Base-by-base conservation (phyloP, 129 eudicot species). In the Centrapalus pauciflorus region DNA sequence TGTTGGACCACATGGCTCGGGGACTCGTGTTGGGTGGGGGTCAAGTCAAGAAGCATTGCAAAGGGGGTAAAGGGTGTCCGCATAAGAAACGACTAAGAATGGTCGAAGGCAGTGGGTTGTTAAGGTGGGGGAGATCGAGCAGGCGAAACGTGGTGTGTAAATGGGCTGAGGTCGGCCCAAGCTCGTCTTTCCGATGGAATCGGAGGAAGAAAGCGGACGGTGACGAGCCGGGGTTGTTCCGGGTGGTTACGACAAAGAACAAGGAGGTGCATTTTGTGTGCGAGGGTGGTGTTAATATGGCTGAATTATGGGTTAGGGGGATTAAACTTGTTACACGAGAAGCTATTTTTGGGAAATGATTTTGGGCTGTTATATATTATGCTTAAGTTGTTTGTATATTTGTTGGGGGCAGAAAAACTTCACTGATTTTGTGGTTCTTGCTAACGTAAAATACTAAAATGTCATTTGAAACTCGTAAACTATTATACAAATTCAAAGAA, bases 241-340 rank as follows among this genome's bases (percentile, higher is more conserved):
- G 87, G 48, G 90, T 87, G 68, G 69, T 81, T 38, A 90, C 97
- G 7, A 81, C 81, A 0, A 82, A 60, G 84, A 85, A 90, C 55
- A 84, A 78, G 75, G 97, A 90, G 75, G 70, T 90, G 48, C 95
- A 90, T 81, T 90, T 90, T 79, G 80, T 84, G 30, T 90, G 95
- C 14, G 88, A 76, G 17, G 97, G 93, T 66, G 96, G 90, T 37
- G 45, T 28, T 35, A 90, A 82, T n/a, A 77, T 68, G 78, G 97
- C 97, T 2, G 73, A 84, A 82, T 49, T 90, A 60, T 90, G 97
- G 97, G 95, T 80, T 1, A 79, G 96, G 68, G 97, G 97, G 60
- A 90, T 90, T 45, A 81, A 76, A 75, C 84, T 90, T 55, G 88
- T 87, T 71, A 87, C 97, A 3, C 66, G 77, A 46, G 87, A 90